Percentiles rank a stretch among this genome's conserved stretches.
These are phyloP conservation scores for Pecoramyces ruminantium DNA, from an alignment of 192 early-diverging fungal species.

Conservation along the genomic window DNA sequence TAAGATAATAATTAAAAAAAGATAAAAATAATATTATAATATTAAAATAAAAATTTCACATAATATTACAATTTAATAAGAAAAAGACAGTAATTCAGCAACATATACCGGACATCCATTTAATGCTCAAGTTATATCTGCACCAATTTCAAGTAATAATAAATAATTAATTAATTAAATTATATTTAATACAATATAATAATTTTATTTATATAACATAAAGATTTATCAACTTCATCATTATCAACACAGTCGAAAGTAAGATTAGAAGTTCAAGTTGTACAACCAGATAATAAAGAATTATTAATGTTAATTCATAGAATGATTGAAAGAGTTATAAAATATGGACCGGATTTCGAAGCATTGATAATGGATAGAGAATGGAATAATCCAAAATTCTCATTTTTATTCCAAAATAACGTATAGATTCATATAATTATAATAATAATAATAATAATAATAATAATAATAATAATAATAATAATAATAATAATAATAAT, in stretches of 20 bases:
- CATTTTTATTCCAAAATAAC: slow-evolving; percentile 53
- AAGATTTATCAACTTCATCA: slow-evolving; percentile 1
- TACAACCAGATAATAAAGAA: slow-evolving; percentile 31
- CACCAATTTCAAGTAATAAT: not conserved
- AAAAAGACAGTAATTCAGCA: slow-evolving; percentile 3
- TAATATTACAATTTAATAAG: not conserved
- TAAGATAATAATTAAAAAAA: slow-evolving; percentile 15
- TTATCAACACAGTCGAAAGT: slow-evolving; percentile 2
- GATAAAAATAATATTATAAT: no score
- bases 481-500: not conserved
- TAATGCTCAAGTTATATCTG: slow-evolving; percentile 27
- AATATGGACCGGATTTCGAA: slow-evolving; percentile 61
- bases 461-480: not conserved
- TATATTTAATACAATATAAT: no score
- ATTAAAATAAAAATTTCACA: no score
- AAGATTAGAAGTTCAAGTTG: slow-evolving; percentile 44
- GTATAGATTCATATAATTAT: no score
- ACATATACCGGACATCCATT: slow-evolving; percentile 30
- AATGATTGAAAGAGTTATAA: slow-evolving; percentile 59
- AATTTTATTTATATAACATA: no score
- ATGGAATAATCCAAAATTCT: slow-evolving; percentile 39
- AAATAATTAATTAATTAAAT: no score
- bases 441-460: not conserved
- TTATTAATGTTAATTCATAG: slow-evolving; percentile 59
- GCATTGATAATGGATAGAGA: slow-evolving; percentile 44